Base-by-base conservation (phyloP, 176 grass and related monocot genomes). In the Juncus inflexus region DNA sequence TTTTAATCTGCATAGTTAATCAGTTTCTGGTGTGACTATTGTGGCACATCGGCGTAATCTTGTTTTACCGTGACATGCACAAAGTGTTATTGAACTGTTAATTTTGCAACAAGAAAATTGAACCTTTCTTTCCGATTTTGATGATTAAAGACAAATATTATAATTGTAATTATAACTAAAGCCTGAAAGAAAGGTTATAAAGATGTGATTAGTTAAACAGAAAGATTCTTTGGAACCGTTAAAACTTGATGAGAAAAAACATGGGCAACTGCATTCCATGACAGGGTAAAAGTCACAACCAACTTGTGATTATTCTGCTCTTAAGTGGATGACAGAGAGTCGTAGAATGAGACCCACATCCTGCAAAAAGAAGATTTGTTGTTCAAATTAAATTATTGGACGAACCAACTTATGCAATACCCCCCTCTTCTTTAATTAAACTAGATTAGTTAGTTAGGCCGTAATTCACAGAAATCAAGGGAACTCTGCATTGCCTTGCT, bases 291-390 rank as follows among this genome's bases (percentile, higher is more conserved):
- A 6, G 19, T 28, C 19, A 28, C 42, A 71, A 58, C 58, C 58
- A 71, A 56, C 52, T 47, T 38, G 19, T 28, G 19, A 28, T 28
- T 28, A 28, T 28, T 28, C 19, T 28, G 19, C 19, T 28, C 19
- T 0, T 28, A 28, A 28, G 19, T 28, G 19, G 19, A 28, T 68
- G 68, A 60, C 68, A 58, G 68, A 12, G 42, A 71, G 42, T 59
- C 40, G 15, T 71, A 8, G 42, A 40, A 28, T 19, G 68, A 55
- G 68, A 45, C 54, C 68, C 55, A 43, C 53, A 59, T 71, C 58
- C 50, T 71, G 50, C 52, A 40, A 71, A 14, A 69, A 5, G 66
- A 69, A 69, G 50, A 69, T 69, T 56, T 69, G 50, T 55, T 69
- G n/a, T 38, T 56, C 19, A 38, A 49, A 11, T 15, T 58, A 38